phyloP scores from a whole-genome alignment of 2,329 filamentous ascomycete genomes.

The Shiraia sp. region DNA sequence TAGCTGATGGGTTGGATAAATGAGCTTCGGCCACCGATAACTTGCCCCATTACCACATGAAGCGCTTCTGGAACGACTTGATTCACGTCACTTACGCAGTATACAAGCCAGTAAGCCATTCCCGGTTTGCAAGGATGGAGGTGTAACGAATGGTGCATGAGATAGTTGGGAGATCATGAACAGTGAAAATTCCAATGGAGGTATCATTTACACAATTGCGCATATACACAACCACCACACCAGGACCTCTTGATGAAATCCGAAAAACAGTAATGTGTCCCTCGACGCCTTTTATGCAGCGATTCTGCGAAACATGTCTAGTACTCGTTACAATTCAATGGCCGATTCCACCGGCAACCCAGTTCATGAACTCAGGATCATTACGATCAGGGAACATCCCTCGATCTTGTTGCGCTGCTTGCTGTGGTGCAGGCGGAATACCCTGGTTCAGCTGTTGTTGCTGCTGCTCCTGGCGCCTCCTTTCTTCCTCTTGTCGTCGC shows the following conservation, averaged over 20 bases:
- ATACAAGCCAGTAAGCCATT: too few species aligned
- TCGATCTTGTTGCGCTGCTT: constrained; percentile 48
- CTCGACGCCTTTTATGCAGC: neutral
- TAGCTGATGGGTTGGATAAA: too few species aligned
- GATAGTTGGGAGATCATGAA: too few species aligned
- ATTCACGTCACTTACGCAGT: too few species aligned
- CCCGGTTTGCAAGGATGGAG: too few species aligned
- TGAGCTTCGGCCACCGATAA: too few species aligned
- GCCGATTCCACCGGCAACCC: constrained; percentile 69
- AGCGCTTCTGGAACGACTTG: too few species aligned
- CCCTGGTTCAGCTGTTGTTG: constrained; percentile 36
- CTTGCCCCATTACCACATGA: too few species aligned
- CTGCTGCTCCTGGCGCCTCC: constrained; percentile 32
- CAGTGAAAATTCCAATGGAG: neutral
- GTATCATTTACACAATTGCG: constrained; percentile 1
- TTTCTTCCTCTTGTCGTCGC: constrained; percentile 49
- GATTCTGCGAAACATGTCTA: neutral
- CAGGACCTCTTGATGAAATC: neutral
- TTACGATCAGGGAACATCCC: constrained; percentile 68
- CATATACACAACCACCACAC: neutral
- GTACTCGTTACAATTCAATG: constrained; percentile 46
- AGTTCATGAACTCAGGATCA: constrained; percentile 70
- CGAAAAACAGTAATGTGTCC: neutral
- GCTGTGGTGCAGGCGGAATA: constrained; percentile 24
- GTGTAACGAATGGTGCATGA: too few species aligned